A percentile compares a stretch with the other conserved stretches of the same genome.
These are phyloP conservation scores for Stephanodiscus triporus DNA, from an alignment of 108 stramenopile species.

Conservation along the genomic window DNA sequence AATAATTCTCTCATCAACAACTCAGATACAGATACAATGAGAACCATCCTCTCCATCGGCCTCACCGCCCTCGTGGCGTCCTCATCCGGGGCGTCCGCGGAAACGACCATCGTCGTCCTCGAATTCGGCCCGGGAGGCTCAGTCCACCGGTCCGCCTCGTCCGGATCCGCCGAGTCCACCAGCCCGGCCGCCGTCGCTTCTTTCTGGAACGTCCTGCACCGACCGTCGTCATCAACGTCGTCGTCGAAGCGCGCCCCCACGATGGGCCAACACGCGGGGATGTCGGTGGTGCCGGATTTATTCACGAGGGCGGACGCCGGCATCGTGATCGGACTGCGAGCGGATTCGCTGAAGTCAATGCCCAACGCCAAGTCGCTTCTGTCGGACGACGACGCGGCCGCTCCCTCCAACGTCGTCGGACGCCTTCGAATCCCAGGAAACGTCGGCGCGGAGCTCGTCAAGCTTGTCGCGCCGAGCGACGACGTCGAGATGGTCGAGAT, in stretches of 20 bases:
- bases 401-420: conserved; percentile 62
- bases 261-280: conserved; percentile 63
- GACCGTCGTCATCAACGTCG: background rate
- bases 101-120: conserved; percentile 73
- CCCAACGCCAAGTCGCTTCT: conserved; percentile 51
- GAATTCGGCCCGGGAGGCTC: conserved; percentile 77
- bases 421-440: conserved; percentile 60
- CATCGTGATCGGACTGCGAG: conserved; percentile 66
- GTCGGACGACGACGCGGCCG: conserved; percentile 25
- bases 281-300: conserved; percentile 87
- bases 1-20: background rate
- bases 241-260: conserved; percentile 30
- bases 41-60: conserved; percentile 48
- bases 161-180: conserved; percentile 16
- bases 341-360: conserved; percentile 64
- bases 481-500: conserved; percentile 9
- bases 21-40: conserved; percentile 29
- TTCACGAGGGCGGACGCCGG: conserved; percentile 71
- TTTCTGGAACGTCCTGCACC: conserved; percentile 74
- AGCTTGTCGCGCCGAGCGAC: conserved; percentile 12
- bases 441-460: conserved; percentile 31
- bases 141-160: conserved; percentile 61
- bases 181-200: conserved; percentile 71
- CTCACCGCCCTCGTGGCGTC: conserved; percentile 28
- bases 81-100: conserved; percentile 6